A percentile compares a stretch with the other conserved stretches of the same genome.
Evolutionary conservation across 495 filamentous ascomycete genomes (phyloP).

Genomic region (Xylaria intraflava): DNA sequence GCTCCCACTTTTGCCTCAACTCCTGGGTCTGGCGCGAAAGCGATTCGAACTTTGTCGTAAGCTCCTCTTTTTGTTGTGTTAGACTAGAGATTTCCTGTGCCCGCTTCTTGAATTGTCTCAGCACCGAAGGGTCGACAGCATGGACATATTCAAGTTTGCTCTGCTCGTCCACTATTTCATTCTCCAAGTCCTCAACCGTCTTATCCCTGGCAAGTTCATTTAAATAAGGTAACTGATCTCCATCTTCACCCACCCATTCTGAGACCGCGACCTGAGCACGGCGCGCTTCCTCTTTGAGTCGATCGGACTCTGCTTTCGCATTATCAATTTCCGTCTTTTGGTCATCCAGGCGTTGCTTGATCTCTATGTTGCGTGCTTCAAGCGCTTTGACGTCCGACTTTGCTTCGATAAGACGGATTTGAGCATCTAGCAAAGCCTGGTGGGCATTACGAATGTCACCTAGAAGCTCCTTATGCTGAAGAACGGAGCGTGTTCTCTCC

Average conservation of each 20-base stretch:
- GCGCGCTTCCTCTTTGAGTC: conserved; percentile 26
- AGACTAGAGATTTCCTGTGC: conserved; percentile 43
- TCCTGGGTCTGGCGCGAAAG: conserved; percentile 47
- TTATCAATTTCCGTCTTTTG: conserved; percentile 19
- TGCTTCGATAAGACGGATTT: conserved; percentile 70
- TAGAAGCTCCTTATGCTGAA: conserved; percentile 55
- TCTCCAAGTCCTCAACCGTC: conserved; percentile 58
- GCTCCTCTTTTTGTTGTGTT: conserved; percentile 34
- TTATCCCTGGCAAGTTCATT: conserved; percentile 31
- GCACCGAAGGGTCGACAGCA: conserved; percentile 67
- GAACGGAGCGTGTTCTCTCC: conserved; percentile 54
- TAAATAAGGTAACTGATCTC: conserved; percentile 23
- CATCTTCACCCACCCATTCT: conserved; percentile 29
- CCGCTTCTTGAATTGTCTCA: conserved; percentile 73
- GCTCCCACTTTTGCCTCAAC: conserved; percentile 68
- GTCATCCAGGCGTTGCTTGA: conserved; percentile 47
- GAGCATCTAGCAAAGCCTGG: conserved; percentile 57
- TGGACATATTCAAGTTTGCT: conserved; percentile 73
- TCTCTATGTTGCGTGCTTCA: conserved; percentile 53
- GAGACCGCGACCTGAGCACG: conserved; percentile 25
- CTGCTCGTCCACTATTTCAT: conserved; percentile 66
- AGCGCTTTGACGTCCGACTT: conserved; percentile 65
- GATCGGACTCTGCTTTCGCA: conserved; percentile 16
- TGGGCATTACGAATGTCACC: conserved; percentile 51
- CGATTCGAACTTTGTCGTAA: conserved; percentile 44